These are phyloP conservation scores for Colletotrichum camelliae DNA, from an alignment of 2,329 filamentous ascomycete genomes.

Conservation along the genomic window DNA sequence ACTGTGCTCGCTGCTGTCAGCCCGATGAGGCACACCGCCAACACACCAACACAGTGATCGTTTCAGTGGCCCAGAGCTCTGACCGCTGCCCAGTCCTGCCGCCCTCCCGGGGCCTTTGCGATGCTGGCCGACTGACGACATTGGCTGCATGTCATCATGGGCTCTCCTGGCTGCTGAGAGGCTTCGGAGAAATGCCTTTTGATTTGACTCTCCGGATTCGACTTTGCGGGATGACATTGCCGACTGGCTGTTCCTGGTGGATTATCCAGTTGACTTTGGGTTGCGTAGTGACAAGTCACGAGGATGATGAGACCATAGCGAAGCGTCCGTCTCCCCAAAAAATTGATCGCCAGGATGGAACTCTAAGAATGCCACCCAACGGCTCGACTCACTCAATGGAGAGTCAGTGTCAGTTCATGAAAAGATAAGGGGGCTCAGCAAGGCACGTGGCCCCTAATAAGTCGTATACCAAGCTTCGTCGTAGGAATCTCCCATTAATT, in stretches of 20 bases:
- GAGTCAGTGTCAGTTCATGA: neutral
- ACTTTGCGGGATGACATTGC: neutral
- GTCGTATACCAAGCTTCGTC: neutral
- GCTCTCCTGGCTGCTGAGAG: neutral
- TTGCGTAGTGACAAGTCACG: neutral
- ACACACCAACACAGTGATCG: slow-evolving; percentile 11
- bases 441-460: neutral
- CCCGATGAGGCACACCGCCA: neutral
- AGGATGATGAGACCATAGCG: neutral
- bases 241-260: neutral
- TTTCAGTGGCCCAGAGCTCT: slow-evolving; percentile 16
- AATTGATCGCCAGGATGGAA: neutral
- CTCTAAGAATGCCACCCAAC: neutral
- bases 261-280: neutral
- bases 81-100: slow-evolving; percentile 7
- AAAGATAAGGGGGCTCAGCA: neutral
- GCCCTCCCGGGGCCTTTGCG: neutral
- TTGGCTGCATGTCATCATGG: neutral
- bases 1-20: slow-evolving; percentile 10
- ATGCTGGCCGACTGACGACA: slow-evolving; percentile 2
- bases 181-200: neutral
- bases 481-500: slow-evolving; percentile 6
- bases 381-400: neutral
- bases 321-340: neutral
- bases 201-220: neutral